Evolutionary conservation across 768 basidiomycete genomes (phyloP).

Genomic region (Tricholoma furcatifolium): DNA sequence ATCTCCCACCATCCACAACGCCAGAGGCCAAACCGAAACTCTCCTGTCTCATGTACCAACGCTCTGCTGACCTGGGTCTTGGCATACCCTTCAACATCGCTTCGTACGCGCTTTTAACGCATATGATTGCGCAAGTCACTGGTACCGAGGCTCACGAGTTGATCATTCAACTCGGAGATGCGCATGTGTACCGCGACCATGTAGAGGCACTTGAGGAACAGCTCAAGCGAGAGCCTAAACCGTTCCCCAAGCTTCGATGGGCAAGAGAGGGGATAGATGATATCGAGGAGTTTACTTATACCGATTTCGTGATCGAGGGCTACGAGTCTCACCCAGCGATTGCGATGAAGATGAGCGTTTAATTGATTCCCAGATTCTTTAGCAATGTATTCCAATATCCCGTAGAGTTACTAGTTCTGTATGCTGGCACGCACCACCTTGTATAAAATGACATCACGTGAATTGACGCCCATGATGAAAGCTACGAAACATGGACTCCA

Average conservation of each 20-base stretch:
- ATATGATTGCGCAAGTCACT: slow-evolving; percentile 96
- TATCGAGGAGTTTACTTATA: slow-evolving; percentile 78
- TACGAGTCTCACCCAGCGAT: slow-evolving; percentile 84
- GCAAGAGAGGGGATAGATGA: slow-evolving; percentile 57
- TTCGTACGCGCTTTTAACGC: slow-evolving; percentile 94
- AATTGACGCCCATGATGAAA: neutral
- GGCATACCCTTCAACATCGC: slow-evolving; percentile 99
- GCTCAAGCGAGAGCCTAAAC: slow-evolving; percentile 70
- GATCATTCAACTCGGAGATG: slow-evolving; percentile 94
- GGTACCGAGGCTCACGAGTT: slow-evolving; percentile 85
- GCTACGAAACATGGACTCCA: neutral
- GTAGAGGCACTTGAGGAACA: slow-evolving; percentile 84
- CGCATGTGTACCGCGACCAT: slow-evolving; percentile 94
- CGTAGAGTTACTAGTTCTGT: neutral
- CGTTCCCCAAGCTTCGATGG: slow-evolving; percentile 83
- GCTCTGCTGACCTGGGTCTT: slow-evolving; percentile 95
- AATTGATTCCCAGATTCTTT: slow-evolving; percentile 4
- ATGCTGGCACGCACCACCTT: neutral
- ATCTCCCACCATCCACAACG: slow-evolving; percentile 61
- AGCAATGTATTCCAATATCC: neutral
- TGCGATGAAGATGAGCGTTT: slow-evolving; percentile 97
- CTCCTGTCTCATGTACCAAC: slow-evolving; percentile 96
- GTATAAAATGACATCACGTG: neutral
- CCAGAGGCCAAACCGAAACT: slow-evolving; percentile 63
- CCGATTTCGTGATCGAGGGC: slow-evolving; percentile 85